A percentile compares a stretch with the other conserved stretches of the same genome.
Evolutionary conservation across 1,139 yeast genomes (phyloP).

Genomic region (Diutina scorzettiae): DNA sequence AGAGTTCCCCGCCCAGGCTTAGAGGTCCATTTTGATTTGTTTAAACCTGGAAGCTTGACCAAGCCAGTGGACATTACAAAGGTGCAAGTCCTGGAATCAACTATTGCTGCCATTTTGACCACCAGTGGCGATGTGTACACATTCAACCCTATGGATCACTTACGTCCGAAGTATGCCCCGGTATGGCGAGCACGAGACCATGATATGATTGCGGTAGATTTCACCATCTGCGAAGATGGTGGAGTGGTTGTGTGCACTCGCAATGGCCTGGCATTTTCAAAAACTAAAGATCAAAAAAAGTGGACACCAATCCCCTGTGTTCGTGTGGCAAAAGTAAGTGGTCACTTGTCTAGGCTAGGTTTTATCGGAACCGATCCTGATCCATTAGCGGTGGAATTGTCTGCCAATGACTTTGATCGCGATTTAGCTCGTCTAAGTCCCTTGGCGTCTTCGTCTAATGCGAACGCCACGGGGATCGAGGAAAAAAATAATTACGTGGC

Average conservation of each 20-base stretch:
- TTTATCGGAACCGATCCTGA: conserved; percentile 56
- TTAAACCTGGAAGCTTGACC: conserved; percentile 40
- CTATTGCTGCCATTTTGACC: conserved; percentile 30
- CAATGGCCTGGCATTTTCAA: conserved; percentile 50
- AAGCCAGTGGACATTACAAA: conserved; percentile 24
- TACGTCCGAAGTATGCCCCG: conserved; percentile 19
- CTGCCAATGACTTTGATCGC: conserved; percentile 27
- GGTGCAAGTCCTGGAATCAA: conserved; percentile 22
- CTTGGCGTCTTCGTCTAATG: conserved; percentile 16
- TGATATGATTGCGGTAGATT: conserved; percentile 43
- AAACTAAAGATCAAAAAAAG: conserved; percentile 26
- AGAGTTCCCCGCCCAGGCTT: conserved; percentile 22
- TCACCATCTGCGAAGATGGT: conserved; percentile 61
- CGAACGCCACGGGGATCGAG: conserved; percentile 25
- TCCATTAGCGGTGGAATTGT: conserved; percentile 36
- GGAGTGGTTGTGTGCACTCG: conserved; percentile 54
- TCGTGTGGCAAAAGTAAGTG: conserved; percentile 39
- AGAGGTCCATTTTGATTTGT: conserved; percentile 37
- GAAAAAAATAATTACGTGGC: not conserved
- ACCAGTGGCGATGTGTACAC: conserved; percentile 41
- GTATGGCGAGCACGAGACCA: conserved; percentile 46
- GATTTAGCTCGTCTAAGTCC: conserved; percentile 45
- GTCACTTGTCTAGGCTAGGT: conserved; percentile 55
- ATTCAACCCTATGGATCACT: conserved; percentile 12
- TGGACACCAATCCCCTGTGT: conserved; percentile 42